Percentiles rank a stretch among this genome's conserved stretches.
These are phyloP conservation scores for Escovopsis weberi DNA, from an alignment of 2,329 filamentous ascomycete genomes.

Conservation along the genomic window DNA sequence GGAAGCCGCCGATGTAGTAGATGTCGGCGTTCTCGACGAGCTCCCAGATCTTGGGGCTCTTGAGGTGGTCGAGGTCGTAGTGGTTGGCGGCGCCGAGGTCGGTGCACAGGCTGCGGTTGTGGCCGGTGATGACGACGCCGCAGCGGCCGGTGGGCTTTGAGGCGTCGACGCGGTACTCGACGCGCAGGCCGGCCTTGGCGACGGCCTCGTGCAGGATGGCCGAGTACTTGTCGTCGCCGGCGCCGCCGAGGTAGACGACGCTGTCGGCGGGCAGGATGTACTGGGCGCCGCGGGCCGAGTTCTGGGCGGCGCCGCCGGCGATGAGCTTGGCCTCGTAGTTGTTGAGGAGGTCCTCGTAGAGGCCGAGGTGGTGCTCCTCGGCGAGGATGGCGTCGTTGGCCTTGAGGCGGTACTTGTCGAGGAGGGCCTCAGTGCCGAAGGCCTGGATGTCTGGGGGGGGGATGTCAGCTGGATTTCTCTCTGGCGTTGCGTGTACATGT, in stretches of 20 bases:
- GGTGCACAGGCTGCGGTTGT: constrained; percentile 89
- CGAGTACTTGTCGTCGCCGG: constrained; percentile 91
- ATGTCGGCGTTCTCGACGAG: constrained; percentile 77
- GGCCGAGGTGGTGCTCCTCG: constrained; percentile 72
- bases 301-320: constrained; percentile 91
- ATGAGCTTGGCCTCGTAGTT: constrained; percentile 91
- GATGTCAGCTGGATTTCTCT: not conserved
- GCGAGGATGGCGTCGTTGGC: constrained; percentile 95
- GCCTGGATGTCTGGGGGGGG: constrained; percentile 68
- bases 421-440: constrained; percentile 63
- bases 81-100: constrained; percentile 93
- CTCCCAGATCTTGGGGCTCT: constrained; percentile 81
- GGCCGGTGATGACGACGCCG: constrained; percentile 90
- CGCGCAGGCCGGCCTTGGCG: constrained; percentile 73
- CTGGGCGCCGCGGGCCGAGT: constrained; percentile 90
- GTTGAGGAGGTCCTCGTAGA: constrained; percentile 89
- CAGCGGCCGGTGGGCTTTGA: constrained; percentile 79
- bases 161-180: constrained; percentile 88
- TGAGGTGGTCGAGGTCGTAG: constrained; percentile 89
- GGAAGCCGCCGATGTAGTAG: constrained; percentile 92
- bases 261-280: constrained; percentile 86
- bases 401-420: constrained; percentile 88
- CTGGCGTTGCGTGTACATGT: not conserved
- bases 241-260: constrained; percentile 85
- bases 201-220: constrained; percentile 77